phyloP scores from a whole-genome alignment of 1,139 yeast genomes.

The Sugiyamaella neomexicana region DNA sequence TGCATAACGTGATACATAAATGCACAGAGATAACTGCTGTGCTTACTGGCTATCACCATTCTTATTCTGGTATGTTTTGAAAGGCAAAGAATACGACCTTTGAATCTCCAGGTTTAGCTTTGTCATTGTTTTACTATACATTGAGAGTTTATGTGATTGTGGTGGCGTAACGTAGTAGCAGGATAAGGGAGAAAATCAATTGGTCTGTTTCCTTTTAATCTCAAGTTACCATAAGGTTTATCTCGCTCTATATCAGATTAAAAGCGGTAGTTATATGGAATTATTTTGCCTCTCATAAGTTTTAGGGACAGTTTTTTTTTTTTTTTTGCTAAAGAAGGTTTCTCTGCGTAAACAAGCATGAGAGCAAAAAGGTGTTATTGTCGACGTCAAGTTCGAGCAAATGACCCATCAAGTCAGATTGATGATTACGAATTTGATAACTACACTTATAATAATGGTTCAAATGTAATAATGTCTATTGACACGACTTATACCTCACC shows the following conservation, averaged over 20 bases:
- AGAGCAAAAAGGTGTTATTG: background rate
- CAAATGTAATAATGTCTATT: background rate
- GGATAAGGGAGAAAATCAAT: background rate
- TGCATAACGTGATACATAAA: conserved; percentile 9
- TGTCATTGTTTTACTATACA: background rate
- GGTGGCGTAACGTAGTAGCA: background rate
- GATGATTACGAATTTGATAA: background rate
- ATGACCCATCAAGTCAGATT: background rate
- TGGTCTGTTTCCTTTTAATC: background rate
- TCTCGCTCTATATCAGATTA: background rate
- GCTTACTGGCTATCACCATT: background rate
- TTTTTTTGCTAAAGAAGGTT: too few relatives aligned
- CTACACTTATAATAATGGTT: background rate
- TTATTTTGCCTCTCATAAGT: background rate
- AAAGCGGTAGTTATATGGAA: background rate
- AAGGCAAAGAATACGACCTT: background rate
- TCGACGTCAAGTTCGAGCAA: background rate
- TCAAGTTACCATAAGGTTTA: background rate
- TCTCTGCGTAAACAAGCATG: background rate
- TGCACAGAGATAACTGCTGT: conserved; percentile 3
- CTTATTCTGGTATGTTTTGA: background rate
- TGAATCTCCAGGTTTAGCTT: background rate
- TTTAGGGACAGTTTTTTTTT: too few relatives aligned
- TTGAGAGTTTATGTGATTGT: too few relatives aligned
- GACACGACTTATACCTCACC: background rate